Base-by-base conservation (phyloP, 495 filamentous ascomycete genomes). In the Aspergillus ostianus region DNA sequence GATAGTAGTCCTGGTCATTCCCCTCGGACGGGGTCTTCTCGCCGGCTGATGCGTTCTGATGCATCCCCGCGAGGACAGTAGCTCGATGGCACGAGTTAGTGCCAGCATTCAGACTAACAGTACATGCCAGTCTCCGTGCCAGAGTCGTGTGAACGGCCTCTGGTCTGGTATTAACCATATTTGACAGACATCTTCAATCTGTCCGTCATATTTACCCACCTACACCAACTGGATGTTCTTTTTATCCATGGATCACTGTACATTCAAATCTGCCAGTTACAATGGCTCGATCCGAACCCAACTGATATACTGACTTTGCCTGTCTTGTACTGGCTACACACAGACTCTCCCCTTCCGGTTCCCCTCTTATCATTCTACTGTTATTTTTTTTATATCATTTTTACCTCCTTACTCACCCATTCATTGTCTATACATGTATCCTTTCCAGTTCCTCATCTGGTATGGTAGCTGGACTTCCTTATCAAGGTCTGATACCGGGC, bases 1-100 rank as follows among this genome's bases (percentile, higher is more conserved):
- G 63, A 65, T 32, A 60, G 60, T 20, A 67, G 59, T n/a, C 59
- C 61, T 15, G 36, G 57, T 6, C 44, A 20, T n/a, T 61, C 57
- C 10, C 57, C 62, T n/a, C 52, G 47, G 4, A 58, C 47, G 6
- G 36, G 51, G 27, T 29, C 26, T 13, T 55, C 55, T 27, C 23
- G 45, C 19, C 29, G 47, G n/a, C 23, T 49, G 19, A 47, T 19
- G 0, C 36, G 47, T 13, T 23, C 13, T 8, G 23, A 53, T 32
- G 46, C 23, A 27, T 23, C 32, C 21, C 53, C 36, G 18, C 6
- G 21, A 49, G 1, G 47, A 21, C 8, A 49, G 18, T 49, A 49
- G 47, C 36, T 41, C 3, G 36, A 41, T 15, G 12, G 36, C 6
- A 32, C 6, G 30, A 32, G 36, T 41, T 41, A 12, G 15, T 41